Percentiles rank a stretch among this genome's conserved stretches.
Evolutionary conservation across 306 rosid genomes (phyloP).

Genomic region (Hylodesmum podocarpum): DNA sequence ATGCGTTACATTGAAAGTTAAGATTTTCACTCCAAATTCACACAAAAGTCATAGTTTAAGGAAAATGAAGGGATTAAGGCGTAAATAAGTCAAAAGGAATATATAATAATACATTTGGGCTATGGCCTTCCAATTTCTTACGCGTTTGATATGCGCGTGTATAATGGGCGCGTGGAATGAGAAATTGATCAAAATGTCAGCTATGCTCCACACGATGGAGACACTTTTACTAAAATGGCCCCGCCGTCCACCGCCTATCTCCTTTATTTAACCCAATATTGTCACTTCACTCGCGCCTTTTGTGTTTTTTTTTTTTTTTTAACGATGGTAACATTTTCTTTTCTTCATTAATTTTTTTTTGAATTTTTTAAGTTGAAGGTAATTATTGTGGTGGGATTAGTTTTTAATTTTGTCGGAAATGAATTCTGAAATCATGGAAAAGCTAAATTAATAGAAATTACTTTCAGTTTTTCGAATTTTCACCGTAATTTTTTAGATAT

Average conservation of each 20-base stretch:
- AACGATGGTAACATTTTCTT: not conserved
- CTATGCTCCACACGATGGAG: conserved; percentile 38
- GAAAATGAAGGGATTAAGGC: conserved; percentile 7
- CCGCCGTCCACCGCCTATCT: conserved; percentile 44
- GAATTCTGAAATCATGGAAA: too few species aligned
- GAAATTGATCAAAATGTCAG: conserved; percentile 22
- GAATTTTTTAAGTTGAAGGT: too few species aligned
- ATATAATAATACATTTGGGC: conserved; percentile 20
- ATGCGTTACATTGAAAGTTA: not conserved
- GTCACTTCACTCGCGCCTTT: not conserved
- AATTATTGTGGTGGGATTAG: too few species aligned
- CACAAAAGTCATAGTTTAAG: not conserved
- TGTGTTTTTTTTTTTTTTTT: too few species aligned
- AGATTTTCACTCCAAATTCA: not conserved
- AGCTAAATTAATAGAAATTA: too few species aligned
- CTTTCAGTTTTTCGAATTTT: too few species aligned
- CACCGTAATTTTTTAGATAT: too few species aligned
- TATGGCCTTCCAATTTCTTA: not conserved
- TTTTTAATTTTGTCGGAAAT: too few species aligned
- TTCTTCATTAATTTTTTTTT: too few species aligned
- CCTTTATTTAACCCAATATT: too few species aligned
- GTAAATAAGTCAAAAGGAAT: conserved; percentile 25
- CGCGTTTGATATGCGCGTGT: not conserved
- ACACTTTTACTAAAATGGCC: conserved; percentile 41
- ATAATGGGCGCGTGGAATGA: conserved; percentile 1